Conservation (phyloP, 208 protist species). For the Trypanosoma platydactyli region DNA sequence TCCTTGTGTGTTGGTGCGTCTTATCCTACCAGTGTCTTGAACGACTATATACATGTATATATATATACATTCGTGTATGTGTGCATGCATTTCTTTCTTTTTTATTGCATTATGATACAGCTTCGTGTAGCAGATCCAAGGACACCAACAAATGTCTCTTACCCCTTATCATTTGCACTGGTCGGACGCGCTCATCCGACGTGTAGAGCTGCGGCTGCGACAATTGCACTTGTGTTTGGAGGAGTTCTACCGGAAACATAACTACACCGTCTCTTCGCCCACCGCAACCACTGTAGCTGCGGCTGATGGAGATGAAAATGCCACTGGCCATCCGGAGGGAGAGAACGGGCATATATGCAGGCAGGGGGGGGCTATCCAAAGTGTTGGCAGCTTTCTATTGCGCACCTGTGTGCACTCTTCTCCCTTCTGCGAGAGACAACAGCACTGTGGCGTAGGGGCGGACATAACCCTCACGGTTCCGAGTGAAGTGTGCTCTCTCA, state of each 20-base stretch:
- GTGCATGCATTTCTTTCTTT: conserved; percentile 17
- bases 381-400: conserved; percentile 77
- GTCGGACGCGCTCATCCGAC: conserved; percentile 69
- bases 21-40: no score
- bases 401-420: conserved; percentile 72
- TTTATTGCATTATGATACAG: conserved; percentile 5
- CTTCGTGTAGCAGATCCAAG: not conserved
- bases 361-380: conserved; percentile 43
- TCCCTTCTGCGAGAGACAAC: conserved; percentile 58
- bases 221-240: conserved; percentile 65
- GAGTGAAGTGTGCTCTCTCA: conserved; percentile 44
- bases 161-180: conserved; percentile 75
- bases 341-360: conserved; percentile 12
- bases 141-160: conserved; percentile 44
- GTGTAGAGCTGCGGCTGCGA: conserved; percentile 66
- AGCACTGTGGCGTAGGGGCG: conserved; percentile 56
- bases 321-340: not conserved
- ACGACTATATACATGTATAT: not conserved
- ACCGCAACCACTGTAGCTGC: not conserved
- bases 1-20: not conserved
- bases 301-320: conserved; percentile 25
- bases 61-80: conserved; percentile 22
- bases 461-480: conserved; percentile 77
- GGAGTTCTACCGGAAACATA: conserved; percentile 62
- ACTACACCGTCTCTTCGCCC: conserved; percentile 35